A percentile compares a stretch with the other conserved stretches of the same genome.
Evolutionary conservation across 1,284 basidiomycete genomes (phyloP).

Genomic region (Ganoderma lingzhi): DNA sequence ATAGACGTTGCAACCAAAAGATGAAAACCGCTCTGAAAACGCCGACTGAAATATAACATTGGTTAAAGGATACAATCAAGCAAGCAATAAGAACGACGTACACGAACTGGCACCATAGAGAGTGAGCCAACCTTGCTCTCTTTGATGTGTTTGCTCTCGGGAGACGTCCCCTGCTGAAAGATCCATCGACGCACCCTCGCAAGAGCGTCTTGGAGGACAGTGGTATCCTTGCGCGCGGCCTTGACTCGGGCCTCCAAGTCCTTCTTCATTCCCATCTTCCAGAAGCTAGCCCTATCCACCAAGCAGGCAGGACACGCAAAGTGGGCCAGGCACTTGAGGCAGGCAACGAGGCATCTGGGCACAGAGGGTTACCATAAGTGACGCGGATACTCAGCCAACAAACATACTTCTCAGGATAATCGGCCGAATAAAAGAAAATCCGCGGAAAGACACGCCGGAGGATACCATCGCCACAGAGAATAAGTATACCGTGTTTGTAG

Average conservation of each 20-base stretch:
- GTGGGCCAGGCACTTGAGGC: background rate
- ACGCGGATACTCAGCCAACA: too few relatives aligned
- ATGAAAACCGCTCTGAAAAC: slow-evolving; percentile 34
- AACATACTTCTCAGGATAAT: slow-evolving; percentile 21
- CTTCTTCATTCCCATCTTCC: background rate
- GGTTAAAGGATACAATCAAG: too few relatives aligned
- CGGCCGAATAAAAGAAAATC: slow-evolving; percentile 10
- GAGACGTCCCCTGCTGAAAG: background rate
- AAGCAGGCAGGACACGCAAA: background rate
- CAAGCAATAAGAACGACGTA: background rate
- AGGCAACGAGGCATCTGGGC: background rate
- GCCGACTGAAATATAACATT: slow-evolving; percentile 28
- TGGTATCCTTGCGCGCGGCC: background rate
- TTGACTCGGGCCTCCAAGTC: background rate
- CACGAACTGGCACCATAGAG: background rate
- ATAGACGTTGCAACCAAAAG: slow-evolving; percentile 41
- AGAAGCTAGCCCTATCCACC: background rate
- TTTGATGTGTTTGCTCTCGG: background rate
- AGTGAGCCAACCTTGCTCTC: background rate
- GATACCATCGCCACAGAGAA: slow-evolving; percentile 11
- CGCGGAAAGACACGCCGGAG: slow-evolving; percentile 4
- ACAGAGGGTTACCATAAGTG: too few relatives aligned
- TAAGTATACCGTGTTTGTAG: background rate
- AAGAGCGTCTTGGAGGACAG: background rate
- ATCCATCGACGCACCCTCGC: background rate